A percentile compares a stretch with the other conserved stretches of the same genome.
Conservation (phyloP, 495 filamentous ascomycete species). For the Bacidia rubella region DNA sequence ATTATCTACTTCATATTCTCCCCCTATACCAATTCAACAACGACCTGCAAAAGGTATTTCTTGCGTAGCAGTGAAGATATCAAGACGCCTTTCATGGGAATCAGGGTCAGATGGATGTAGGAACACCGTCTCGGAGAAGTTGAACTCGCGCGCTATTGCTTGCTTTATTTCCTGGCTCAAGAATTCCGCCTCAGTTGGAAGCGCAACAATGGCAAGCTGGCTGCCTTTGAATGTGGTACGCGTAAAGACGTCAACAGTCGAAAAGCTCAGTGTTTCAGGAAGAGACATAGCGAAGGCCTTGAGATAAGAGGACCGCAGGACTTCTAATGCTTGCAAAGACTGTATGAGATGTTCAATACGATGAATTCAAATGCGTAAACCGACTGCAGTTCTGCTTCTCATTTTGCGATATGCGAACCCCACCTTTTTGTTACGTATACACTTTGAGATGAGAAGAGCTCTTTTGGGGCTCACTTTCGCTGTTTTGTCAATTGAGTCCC, state of each 20-base stretch:
- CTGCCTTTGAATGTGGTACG: constrained; percentile 43
- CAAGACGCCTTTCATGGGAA: constrained; percentile 23
- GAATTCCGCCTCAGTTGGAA: constrained; percentile 26
- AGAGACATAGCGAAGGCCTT: not conserved
- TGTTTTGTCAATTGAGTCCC: too few relatives aligned
- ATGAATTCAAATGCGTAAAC: too few relatives aligned
- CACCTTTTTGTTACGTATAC: too few relatives aligned
- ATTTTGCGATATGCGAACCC: too few relatives aligned
- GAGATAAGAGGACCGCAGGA: too few relatives aligned
- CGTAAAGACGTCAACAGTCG: constrained; percentile 60
- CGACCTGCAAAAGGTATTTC: constrained; percentile 56
- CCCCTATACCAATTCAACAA: not conserved
- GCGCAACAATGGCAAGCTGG: constrained; percentile 48
- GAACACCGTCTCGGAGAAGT: constrained; percentile 75
- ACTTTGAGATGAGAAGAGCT: too few relatives aligned
- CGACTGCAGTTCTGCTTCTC: too few relatives aligned
- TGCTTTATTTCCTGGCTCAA: constrained; percentile 44
- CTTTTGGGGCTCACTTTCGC: too few relatives aligned
- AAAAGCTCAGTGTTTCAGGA: constrained; percentile 4
- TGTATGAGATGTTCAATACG: too few relatives aligned
- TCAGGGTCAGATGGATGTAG: constrained; percentile 34
- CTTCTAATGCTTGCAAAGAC: too few relatives aligned
- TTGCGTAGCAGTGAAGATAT: constrained; percentile 47
- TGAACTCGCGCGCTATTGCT: constrained; percentile 64
- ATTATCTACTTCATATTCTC: too few relatives aligned